Conservation (phyloP, 306 rosid genomes). For the Hippophae rhamnoides region DNA sequence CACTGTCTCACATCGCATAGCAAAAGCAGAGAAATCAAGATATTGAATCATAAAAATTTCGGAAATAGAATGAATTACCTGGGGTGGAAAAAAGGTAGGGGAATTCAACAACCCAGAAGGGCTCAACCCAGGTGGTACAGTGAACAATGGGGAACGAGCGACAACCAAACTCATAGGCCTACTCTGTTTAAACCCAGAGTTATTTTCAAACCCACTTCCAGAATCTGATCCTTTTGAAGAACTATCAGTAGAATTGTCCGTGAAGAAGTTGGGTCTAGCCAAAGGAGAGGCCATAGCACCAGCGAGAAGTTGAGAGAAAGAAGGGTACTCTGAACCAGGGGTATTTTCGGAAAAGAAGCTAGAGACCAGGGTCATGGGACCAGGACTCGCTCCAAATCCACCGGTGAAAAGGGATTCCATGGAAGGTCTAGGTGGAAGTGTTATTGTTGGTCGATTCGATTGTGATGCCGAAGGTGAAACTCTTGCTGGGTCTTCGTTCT, state of each 20-base stretch:
- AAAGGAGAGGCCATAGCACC: constrained; percentile 96
- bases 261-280: constrained; percentile 28
- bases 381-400: constrained; percentile 66
- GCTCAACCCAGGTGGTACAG: constrained; percentile 73
- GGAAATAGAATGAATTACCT: constrained; percentile 34
- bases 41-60: neutral
- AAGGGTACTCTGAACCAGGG: constrained; percentile 47
- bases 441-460: constrained; percentile 52
- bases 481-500: constrained; percentile 40
- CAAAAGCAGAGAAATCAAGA: too few relatives aligned
- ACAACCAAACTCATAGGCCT: constrained; percentile 72
- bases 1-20: too few relatives aligned
- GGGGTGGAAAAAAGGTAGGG: constrained; percentile 84
- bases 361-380: constrained; percentile 95
- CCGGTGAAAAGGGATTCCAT: constrained; percentile 65
- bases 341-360: constrained; percentile 53
- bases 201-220: constrained; percentile 29
- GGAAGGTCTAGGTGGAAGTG: constrained; percentile 82
- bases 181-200: constrained; percentile 65
- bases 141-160: constrained; percentile 65
- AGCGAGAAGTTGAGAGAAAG: constrained; percentile 93
- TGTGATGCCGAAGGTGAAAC: constrained; percentile 22
- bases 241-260: constrained; percentile 23
- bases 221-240: constrained; percentile 18
- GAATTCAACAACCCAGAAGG: constrained; percentile 94